Percentiles rank a stretch among this genome's conserved stretches.
Evolutionary conservation across 345 rosid genomes (phyloP).

Genomic region (Melaleuca alternifolia): DNA sequence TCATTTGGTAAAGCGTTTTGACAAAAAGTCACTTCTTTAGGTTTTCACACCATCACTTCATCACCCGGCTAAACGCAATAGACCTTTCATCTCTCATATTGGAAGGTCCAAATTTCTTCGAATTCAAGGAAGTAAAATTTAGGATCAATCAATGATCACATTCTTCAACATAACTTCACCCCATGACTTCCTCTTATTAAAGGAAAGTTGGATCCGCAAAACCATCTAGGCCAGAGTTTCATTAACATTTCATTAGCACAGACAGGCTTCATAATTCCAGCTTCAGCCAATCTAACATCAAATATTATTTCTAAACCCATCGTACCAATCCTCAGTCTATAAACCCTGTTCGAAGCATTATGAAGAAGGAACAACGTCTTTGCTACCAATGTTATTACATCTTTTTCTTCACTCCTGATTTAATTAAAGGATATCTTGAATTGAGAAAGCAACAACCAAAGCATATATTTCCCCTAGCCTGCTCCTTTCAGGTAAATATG

Average conservation of each 20-base stretch:
- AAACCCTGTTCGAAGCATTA: too few relatives aligned
- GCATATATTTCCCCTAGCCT: neutral
- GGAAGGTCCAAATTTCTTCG: neutral
- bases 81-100: neutral
- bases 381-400: neutral
- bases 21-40: neutral
- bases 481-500: neutral
- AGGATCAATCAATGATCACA: neutral
- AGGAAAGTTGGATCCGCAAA: neutral
- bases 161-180: neutral
- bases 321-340: neutral
- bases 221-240: neutral
- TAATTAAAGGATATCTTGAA: neutral
- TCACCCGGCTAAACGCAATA: neutral
- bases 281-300: neutral
- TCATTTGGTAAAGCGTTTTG: neutral
- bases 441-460: neutral
- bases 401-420: neutral
- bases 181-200: neutral
- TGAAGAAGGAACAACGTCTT: neutral
- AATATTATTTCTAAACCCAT: neutral
- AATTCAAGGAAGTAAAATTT: neutral
- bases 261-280: neutral
- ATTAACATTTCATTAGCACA: neutral
- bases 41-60: neutral